Conservation (phyloP, 1,284 basidiomycete genomes). For the Papiliotrema terrestris region DNA sequence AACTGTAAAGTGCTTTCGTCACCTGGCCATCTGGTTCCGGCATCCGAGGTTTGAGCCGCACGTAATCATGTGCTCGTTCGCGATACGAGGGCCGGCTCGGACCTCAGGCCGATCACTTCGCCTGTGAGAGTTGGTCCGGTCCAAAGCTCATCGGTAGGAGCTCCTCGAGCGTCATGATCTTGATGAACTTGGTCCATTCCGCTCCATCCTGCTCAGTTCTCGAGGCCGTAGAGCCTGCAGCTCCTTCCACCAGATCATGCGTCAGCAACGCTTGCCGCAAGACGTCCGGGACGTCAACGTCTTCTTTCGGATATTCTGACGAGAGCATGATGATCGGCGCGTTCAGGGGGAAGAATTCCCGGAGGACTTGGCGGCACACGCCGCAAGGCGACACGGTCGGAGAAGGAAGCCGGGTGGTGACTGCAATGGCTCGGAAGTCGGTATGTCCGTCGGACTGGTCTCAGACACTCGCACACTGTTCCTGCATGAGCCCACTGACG, state of each 20-base stretch:
- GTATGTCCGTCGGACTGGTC: conserved; percentile 69
- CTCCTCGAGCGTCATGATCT: conserved; percentile 66
- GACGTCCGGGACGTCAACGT: conserved; percentile 24
- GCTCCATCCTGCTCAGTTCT: background rate
- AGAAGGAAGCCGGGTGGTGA: conserved; percentile 55
- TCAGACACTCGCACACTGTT: background rate
- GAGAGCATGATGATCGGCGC: conserved; percentile 78
- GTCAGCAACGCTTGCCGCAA: conserved; percentile 4
- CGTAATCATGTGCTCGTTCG: too few relatives aligned
- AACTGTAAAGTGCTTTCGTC: too few relatives aligned
- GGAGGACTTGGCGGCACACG: conserved; percentile 83
- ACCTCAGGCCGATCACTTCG: background rate
- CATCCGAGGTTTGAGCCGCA: too few relatives aligned
- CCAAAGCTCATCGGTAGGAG: conserved; percentile 86
- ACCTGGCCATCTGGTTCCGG: too few relatives aligned
- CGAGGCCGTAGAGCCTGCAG: background rate
- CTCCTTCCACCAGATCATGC: background rate
- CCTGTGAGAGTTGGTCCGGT: conserved; percentile 63
- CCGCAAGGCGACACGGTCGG: conserved; percentile 76
- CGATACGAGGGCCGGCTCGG: too few relatives aligned
- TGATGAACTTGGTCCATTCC: conserved; percentile 52
- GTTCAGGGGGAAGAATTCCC: conserved; percentile 72
- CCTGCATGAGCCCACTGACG: conserved; percentile 52
- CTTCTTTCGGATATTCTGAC: conserved; percentile 57
- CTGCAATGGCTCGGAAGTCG: conserved; percentile 66